Evolutionary conservation across 305 asterid species (phyloP), one percentile per base, ranked within the genome.

Genomic region (Lippia alba): DNA sequence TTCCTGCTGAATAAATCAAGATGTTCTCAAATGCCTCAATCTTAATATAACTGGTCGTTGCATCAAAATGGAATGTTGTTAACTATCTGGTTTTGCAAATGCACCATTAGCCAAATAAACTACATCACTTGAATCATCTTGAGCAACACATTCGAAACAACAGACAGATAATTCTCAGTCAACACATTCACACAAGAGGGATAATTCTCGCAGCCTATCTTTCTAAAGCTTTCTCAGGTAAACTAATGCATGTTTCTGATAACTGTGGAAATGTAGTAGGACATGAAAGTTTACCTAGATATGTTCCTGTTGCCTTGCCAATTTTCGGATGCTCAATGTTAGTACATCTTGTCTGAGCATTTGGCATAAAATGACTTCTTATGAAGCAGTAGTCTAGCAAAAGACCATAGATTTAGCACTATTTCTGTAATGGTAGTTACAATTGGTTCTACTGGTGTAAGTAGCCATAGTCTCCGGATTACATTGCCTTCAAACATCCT

Each of bases 391-490:
- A 19, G 33, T 10, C 60, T 33, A 18, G 60, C 60, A 55, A 16
- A 53, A 33, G 14, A 18, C 60, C 60, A 19, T 55, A 55, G 36
- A 61, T 41, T 46, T 46, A 24, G 41, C 69, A 19, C 69, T 64
- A 36, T 36, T 36, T 5, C 41, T 3, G 41, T 5, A 6, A 50
- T 32, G 60, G 50, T 17, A 24, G 50, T 51, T 33, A 50, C 17
- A 51, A 51, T 50, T 41, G 6, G 49, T n/a, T n/a, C n/a, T n/a
- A n/a, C n/a, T n/a, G n/a, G n/a, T n/a, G n/a, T n/a, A n/a, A n/a
- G n/a, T n/a, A n/a, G n/a, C n/a, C n/a, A n/a, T n/a, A n/a, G n/a
- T n/a, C n/a, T n/a, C n/a, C n/a, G n/a, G n/a, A n/a, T n/a, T n/a
- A n/a, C n/a, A n/a, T n/a, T n/a, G n/a, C n/a, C n/a, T n/a, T n/a